Conservation (phyloP, 2,329 filamentous ascomycete genomes). For the Fusarium redolens region DNA sequence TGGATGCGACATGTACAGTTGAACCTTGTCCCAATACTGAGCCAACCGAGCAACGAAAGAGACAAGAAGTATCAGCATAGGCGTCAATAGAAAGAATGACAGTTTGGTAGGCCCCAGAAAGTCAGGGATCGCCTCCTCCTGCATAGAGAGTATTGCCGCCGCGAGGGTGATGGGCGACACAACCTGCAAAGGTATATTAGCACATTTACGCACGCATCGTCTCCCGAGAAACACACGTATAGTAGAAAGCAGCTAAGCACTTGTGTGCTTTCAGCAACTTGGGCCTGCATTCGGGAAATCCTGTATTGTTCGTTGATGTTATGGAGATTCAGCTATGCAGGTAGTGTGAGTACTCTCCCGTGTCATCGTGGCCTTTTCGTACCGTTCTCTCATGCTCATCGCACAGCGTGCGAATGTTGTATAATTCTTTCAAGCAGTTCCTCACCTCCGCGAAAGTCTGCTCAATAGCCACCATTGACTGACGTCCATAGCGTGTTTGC, state of each 20-base stretch:
- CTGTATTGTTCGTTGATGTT: background rate
- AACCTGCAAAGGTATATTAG: background rate
- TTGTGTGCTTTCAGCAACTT: background rate
- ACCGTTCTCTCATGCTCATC: background rate
- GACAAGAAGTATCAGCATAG: background rate
- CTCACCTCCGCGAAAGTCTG: background rate
- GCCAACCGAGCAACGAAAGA: background rate
- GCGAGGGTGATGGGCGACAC: background rate
- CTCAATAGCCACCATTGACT: background rate
- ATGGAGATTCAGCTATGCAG: background rate
- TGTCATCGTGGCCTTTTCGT: rapidly evolving
- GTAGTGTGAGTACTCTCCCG: background rate
- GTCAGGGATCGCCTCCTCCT: constrained; percentile 14
- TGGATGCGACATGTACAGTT: background rate
- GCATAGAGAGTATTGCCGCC: constrained; percentile 21
- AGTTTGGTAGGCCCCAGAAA: background rate
- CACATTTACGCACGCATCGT: rapidly evolving
- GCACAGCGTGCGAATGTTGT: background rate
- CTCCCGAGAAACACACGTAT: background rate
- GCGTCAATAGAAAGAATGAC: constrained; percentile 1
- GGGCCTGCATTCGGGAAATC: background rate
- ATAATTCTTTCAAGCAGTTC: background rate
- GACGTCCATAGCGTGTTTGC: background rate
- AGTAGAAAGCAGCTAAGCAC: background rate
- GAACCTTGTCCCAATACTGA: background rate